Percentiles rank a stretch among this genome's conserved stretches.
Evolutionary conservation across 139 green algal species (phyloP).

Genomic region (Diplosphaera chodatii): DNA sequence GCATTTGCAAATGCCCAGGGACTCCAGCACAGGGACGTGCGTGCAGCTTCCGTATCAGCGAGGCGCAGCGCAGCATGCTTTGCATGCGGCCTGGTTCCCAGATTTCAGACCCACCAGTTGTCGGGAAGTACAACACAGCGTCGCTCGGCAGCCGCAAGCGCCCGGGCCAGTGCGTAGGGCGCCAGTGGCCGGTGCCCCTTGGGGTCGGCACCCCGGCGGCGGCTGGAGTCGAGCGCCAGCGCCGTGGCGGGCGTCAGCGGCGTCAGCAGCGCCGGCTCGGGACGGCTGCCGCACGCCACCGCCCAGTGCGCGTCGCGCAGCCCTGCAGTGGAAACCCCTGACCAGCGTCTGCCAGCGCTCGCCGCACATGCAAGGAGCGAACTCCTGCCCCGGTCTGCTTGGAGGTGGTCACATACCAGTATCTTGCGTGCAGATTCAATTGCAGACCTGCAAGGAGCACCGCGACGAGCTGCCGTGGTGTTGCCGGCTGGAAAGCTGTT

Average conservation of each 20-base stretch:
- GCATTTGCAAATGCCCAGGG: no score
- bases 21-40: no score
- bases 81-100: no score
- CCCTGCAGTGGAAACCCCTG: slow-evolving; percentile 15
- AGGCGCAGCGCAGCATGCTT: no score
- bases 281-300: slow-evolving; percentile 25
- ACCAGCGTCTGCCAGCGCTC: no score
- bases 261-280: slow-evolving; percentile 31
- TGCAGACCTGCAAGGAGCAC: slow-evolving; percentile 41
- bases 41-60: no score
- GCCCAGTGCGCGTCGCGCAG: slow-evolving; percentile 36
- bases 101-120: not conserved
- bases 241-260: slow-evolving; percentile 34
- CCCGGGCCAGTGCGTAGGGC: slow-evolving; percentile 23
- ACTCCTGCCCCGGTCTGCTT: no score
- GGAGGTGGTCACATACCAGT: no score
- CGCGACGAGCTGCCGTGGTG: slow-evolving; percentile 35
- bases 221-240: not conserved
- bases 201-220: no score
- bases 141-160: slow-evolving; percentile 40
- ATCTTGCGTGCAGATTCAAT: no score
- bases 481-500: slow-evolving; percentile 20
- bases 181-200: slow-evolving; percentile 9
- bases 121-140: slow-evolving; percentile 36
- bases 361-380: no score